Base-by-base conservation (phyloP, 257 asterid genomes). In the Ehretia macrophylla region DNA sequence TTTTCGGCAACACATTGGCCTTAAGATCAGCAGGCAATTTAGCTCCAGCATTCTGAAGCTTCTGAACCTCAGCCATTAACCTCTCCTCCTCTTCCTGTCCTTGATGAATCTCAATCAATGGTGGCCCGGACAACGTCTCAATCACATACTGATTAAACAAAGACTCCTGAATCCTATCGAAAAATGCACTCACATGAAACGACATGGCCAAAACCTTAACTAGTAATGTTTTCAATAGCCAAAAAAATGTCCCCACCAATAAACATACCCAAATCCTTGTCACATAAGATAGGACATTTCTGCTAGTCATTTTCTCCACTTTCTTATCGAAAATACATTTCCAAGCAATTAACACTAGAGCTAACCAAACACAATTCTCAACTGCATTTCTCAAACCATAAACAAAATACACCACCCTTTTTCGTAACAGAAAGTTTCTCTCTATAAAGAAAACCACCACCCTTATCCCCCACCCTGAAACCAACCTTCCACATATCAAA, bases 191-290 rank as follows among this genome's bases (percentile, higher is more conserved):
- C 10, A 91, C 95, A 16, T 90, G 98, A 52, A 90, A 90, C 0
- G 91, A 81, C 2, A 85, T 85, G 6, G 98, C 98, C 44, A 91
- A 42, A 32, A 87, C 95, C 84, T 91, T 91, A 21, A 91, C 94
- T 0, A 88, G 69, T 62, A 88, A 38, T 0, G 96, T 91, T 65
- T 91, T 91, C 18, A 91, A 32, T 11, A 91, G 69, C 98, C 98
- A 91, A 65, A 87, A 69, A 39, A 83, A 53, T 0, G 96, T 88
- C 14, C 94, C 95, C 9, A 88, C 81, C 71, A 91, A 65, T 8
- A 91, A 81, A 51, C 98, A 88, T 62, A 88, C 82, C 95, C 96
- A 91, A 63, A 85, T 55, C 68, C 60, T 73, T 0, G 95, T 83
- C 55, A 91, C 88, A 9, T 76, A 79, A 8, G 81, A 80, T 64